Evolutionary conservation across 2,329 filamentous ascomycete genomes (phyloP), one percentile per base, ranked within the genome.

Genomic region (Periglandula ipomoeae): DNA sequence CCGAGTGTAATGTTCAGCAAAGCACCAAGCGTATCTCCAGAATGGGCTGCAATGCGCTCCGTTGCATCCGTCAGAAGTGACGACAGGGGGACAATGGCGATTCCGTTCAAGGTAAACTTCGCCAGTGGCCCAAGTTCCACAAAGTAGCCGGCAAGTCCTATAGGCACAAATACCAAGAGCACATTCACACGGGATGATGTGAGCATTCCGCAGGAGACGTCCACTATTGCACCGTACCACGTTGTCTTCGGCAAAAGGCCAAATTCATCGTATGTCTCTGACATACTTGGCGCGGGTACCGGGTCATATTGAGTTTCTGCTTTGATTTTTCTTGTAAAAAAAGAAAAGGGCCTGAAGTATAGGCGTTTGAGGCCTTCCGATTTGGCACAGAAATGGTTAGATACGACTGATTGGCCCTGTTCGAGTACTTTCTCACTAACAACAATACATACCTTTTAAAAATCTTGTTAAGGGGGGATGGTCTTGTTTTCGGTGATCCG

Each of bases 141-240:
- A 13, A 67, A 53, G 51, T 84, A 72, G 34, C 75, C 70, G 15
- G 72, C 76, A 40, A 87, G 79, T 52, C 83, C 84, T 42, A 84
- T 69, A 2, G 84, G 84, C n/a, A 87, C 82, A 57, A 87, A 87
- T 34, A 87, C 63, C 45, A 87, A 71, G 43, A 87, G 66, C 42
- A 81, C 56, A 56, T 87, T 87, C 64, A 87, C 65, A 70, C 76
- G 81, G 57, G 64, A 66, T 0, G 58, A 60, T 22, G 59, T 57
- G 9, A 67, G 37, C 20, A 60, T 65, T 20, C 39, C 39, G 20
- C 22, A 41, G 15, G 22, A 10, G n/a, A 23, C 20, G 9, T 41
- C 20, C 5, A 23, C 22, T 5, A 22, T 23, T 15, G n/a, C 39
- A 20, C 22, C 8, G 20, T 41, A 23, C 39, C 39, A 41, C 9